Conservation (phyloP, 352 stramenopile genomes). For the Pseudoperonospora humuli region DNA sequence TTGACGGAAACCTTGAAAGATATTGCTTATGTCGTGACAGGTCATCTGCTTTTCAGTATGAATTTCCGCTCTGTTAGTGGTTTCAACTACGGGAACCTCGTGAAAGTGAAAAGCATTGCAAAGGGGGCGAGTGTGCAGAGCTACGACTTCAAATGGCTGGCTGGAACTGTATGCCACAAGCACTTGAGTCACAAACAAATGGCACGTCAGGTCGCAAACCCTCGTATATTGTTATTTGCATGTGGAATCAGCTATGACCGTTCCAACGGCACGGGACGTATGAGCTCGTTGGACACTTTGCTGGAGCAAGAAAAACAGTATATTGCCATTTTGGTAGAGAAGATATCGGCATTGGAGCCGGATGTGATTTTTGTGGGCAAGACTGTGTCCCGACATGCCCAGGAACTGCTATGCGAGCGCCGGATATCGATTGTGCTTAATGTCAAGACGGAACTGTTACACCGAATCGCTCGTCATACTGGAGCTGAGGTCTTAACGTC, state of each 20-base stretch:
- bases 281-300: slow-evolving; percentile 93
- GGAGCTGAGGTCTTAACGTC: slow-evolving; percentile 87
- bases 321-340: slow-evolving; percentile 94
- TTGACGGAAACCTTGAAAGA: slow-evolving; percentile 52
- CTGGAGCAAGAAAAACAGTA: slow-evolving; percentile 96
- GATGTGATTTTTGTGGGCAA: slow-evolving; percentile 93
- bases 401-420: slow-evolving; percentile 88
- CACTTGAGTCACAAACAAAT: slow-evolving; percentile 96
- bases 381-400: slow-evolving; percentile 84
- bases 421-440: slow-evolving; percentile 92
- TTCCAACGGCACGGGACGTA: slow-evolving; percentile 66
- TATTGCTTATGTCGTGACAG: slow-evolving; percentile 66
- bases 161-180: slow-evolving; percentile 93
- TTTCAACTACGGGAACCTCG: slow-evolving; percentile 72
- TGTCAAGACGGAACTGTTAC: slow-evolving; percentile 88
- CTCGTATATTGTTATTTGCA: slow-evolving; percentile 94
- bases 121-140: slow-evolving; percentile 43
- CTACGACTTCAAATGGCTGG: slow-evolving; percentile 91
- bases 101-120: slow-evolving; percentile 84
- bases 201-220: slow-evolving; percentile 88
- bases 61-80: slow-evolving; percentile 63
- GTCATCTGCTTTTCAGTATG: slow-evolving; percentile 74
- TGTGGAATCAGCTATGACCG: slow-evolving; percentile 96
- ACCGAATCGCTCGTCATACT: slow-evolving; percentile 90
- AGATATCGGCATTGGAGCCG: slow-evolving; percentile 92